These are phyloP conservation scores for Osmozyma mogii DNA, from an alignment of 805 yeast genomes.

Conservation along the genomic window DNA sequence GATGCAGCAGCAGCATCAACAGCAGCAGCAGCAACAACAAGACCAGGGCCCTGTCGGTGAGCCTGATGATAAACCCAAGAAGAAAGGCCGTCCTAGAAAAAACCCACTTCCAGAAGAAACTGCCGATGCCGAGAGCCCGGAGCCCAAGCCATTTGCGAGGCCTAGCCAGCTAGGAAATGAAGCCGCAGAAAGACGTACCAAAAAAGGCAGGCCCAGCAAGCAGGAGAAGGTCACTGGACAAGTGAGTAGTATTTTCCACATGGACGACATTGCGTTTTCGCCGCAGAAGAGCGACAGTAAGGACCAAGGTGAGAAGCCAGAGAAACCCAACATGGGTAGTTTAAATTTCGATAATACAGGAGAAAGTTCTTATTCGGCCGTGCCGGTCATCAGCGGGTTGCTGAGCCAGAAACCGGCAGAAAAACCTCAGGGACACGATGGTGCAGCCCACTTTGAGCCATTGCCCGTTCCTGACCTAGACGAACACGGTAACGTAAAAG, in stretches of 20 bases:
- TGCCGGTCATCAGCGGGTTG: constrained; percentile 21
- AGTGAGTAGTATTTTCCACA: constrained; percentile 28
- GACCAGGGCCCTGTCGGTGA: constrained; percentile 4
- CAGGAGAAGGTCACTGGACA: constrained; percentile 10
- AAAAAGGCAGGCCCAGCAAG: constrained; percentile 11
- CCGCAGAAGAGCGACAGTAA: neutral
- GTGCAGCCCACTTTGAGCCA: constrained; percentile 17
- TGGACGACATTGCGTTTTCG: constrained; percentile 21
- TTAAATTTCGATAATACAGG: constrained; percentile 14
- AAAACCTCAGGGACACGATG: neutral
- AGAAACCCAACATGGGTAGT: constrained; percentile 3
- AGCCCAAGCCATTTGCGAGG: no score
- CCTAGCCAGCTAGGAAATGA: neutral
- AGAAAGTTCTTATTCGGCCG: constrained; percentile 8
- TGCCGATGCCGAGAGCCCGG: constrained; percentile 1
- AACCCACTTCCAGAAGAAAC: constrained; percentile 1
- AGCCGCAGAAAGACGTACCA: constrained; percentile 6
- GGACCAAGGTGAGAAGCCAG: constrained; percentile 1
- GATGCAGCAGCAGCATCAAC: constrained; percentile 7
- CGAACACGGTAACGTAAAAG: constrained; percentile 30
- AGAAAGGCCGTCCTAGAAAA: neutral
- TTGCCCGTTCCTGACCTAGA: constrained; percentile 23
- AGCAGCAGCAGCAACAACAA: constrained; percentile 6
- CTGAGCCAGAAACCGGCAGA: constrained; percentile 6
- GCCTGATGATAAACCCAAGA: neutral